phyloP scores from a whole-genome alignment of 1,284 basidiomycete species.

The Chalciporus sp. region DNA sequence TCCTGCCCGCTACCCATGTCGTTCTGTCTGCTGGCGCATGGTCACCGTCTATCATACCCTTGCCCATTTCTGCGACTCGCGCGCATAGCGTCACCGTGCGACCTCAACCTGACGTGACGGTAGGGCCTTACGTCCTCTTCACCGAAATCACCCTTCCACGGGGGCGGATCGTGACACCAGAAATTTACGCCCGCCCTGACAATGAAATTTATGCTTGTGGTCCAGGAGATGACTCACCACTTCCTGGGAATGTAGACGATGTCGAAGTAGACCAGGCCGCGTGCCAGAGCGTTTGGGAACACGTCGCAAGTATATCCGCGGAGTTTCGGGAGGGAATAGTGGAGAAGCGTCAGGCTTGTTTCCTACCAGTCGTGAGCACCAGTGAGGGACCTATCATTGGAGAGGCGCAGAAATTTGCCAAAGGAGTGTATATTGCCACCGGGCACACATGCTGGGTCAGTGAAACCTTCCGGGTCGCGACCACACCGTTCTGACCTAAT shows the following conservation, averaged over 20 bases:
- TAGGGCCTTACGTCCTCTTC: slow-evolving; percentile 69
- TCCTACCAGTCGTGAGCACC: slow-evolving; percentile 54
- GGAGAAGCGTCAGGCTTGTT: slow-evolving; percentile 67
- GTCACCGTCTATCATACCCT: slow-evolving; percentile 63
- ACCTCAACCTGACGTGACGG: slow-evolving; percentile 41
- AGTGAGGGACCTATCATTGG: slow-evolving; percentile 66
- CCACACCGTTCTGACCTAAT: slow-evolving; percentile 6
- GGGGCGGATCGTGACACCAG: slow-evolving; percentile 46
- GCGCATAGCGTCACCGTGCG: slow-evolving; percentile 71
- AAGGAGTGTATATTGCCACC: slow-evolving; percentile 61
- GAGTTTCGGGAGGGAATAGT: slow-evolving; percentile 54
- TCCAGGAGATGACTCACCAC: slow-evolving; percentile 58
- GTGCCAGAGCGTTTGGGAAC: slow-evolving; percentile 54
- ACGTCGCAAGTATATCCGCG: slow-evolving; percentile 59
- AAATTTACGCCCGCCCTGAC: slow-evolving; percentile 71
- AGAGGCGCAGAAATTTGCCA: slow-evolving; percentile 47
- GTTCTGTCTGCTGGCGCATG: slow-evolving; percentile 86
- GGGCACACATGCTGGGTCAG: slow-evolving; percentile 73
- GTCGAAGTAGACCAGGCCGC: slow-evolving; percentile 54
- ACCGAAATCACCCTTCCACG: slow-evolving; percentile 53
- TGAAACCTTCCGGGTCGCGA: slow-evolving; percentile 6
- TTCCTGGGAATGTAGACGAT: slow-evolving; percentile 64
- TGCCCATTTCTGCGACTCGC: slow-evolving; percentile 61
- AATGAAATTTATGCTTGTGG: slow-evolving; percentile 73
- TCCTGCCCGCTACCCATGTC: slow-evolving; percentile 61